Conservation (phyloP, 257 asterid genomes). For the Forsythia viridissima region DNA sequence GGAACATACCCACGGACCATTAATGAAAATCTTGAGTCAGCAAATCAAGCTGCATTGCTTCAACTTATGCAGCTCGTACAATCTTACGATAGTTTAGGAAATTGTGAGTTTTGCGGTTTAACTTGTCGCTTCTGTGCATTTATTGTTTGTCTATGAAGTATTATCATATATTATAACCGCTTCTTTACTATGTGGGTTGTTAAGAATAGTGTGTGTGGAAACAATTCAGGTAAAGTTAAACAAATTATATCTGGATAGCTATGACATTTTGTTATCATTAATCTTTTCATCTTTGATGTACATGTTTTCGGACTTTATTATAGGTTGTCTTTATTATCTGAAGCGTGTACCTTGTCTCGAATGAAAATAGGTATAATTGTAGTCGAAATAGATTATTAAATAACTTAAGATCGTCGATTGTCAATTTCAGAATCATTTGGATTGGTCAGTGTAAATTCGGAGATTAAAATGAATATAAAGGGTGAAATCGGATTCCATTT, state of each 20-base stretch:
- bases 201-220: background rate
- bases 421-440: background rate
- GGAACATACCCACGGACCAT: conserved; percentile 62
- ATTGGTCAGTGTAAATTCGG: too few relatives aligned
- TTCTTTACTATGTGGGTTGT: background rate
- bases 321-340: too few relatives aligned
- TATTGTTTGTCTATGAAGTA: background rate
- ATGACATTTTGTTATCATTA: background rate
- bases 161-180: background rate
- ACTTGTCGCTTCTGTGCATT: background rate
- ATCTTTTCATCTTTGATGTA: background rate
- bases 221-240: background rate
- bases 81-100: conserved; percentile 57
- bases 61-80: conserved; percentile 72
- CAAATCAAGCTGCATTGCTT: conserved; percentile 75
- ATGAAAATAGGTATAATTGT: too few relatives aligned
- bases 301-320: too few relatives aligned
- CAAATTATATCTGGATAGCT: background rate
- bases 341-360: too few relatives aligned
- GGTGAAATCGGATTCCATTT: too few relatives aligned
- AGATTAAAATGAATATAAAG: too few relatives aligned
- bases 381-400: too few relatives aligned
- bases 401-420: too few relatives aligned
- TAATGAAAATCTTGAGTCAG: conserved; percentile 58
- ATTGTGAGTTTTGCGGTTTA: conserved; percentile 21